Conservation (phyloP, 805 yeast species). For the Ogataea kodamae region DNA sequence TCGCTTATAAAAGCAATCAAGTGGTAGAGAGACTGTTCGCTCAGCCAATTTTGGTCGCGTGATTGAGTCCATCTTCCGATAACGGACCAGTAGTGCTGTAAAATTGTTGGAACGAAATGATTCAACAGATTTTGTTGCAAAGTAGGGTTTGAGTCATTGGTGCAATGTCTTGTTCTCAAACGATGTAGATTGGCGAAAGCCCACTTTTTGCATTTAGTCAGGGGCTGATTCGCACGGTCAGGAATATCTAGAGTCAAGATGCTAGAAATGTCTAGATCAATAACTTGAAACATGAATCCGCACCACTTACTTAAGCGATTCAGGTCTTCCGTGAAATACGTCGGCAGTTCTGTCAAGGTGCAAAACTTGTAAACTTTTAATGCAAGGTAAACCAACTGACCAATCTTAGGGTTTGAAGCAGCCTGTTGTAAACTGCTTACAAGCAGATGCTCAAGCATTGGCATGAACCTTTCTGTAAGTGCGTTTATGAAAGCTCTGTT, state of each 20-base stretch:
- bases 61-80: conserved; percentile 65
- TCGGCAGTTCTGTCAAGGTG: conserved; percentile 70
- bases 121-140: conserved; percentile 39
- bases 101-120: conserved; percentile 68
- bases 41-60: conserved; percentile 51
- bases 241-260: conserved; percentile 42
- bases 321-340: conserved; percentile 46
- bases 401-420: conserved; percentile 36
- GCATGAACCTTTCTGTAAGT: conserved; percentile 56
- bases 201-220: conserved; percentile 80
- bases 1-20: conserved; percentile 58
- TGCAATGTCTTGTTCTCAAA: conserved; percentile 58
- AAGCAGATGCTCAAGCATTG: conserved; percentile 59
- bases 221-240: conserved; percentile 46
- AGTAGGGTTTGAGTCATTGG: conserved; percentile 7
- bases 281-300: conserved; percentile 60
- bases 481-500: conserved; percentile 48
- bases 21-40: conserved; percentile 58
- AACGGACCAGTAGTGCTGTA: conserved; percentile 55
- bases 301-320: conserved; percentile 60
- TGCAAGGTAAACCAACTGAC: conserved; percentile 67
- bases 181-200: conserved; percentile 72
- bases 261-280: conserved; percentile 44
- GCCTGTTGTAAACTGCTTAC: conserved; percentile 37
- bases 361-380: conserved; percentile 77